Percentiles rank a stretch among this genome's conserved stretches.
Evolutionary conservation across 371 early-diverging fungal genomes (phyloP).

Genomic region (Apophysomyces sp.): DNA sequence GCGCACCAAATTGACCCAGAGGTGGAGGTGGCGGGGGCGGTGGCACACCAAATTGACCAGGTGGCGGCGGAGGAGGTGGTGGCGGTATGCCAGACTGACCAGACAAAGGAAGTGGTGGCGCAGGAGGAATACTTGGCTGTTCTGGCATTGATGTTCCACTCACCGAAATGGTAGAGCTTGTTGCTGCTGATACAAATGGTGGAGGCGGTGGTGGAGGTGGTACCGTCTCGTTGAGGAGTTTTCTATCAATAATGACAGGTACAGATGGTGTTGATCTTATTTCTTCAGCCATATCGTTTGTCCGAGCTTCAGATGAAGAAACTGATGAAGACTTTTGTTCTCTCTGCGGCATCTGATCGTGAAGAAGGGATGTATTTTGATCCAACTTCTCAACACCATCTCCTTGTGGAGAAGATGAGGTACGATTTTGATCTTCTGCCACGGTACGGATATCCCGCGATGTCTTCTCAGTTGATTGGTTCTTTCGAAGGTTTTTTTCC

Average conservation of each 20-base stretch:
- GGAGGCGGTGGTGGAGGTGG: conserved; percentile 12
- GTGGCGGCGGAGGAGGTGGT: conserved; percentile 13
- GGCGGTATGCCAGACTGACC: conserved; percentile 6
- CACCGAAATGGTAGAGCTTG: no score
- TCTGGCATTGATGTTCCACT: no score
- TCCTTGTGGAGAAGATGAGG: neutral
- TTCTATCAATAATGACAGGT: neutral
- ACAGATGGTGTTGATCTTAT: conserved; percentile 11
- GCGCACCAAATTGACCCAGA: conserved; percentile 15
- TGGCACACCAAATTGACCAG: conserved; percentile 14
- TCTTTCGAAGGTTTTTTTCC: conserved; percentile 22
- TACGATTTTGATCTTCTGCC: neutral
- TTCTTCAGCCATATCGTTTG: neutral
- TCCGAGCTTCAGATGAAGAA: neutral
- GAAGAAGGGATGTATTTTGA: neutral
- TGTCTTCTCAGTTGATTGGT: neutral
- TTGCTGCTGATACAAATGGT: neutral
- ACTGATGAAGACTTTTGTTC: no score
- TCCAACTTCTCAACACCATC: neutral
- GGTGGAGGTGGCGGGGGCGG: conserved; percentile 34
- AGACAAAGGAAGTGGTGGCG: neutral
- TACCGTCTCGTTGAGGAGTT: neutral
- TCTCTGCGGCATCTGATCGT: neutral
- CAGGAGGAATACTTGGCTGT: neutral
- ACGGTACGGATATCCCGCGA: neutral